Evolutionary conservation across 306 rosid species (phyloP).

Genomic region (peach (Prunus persica)): DNA sequence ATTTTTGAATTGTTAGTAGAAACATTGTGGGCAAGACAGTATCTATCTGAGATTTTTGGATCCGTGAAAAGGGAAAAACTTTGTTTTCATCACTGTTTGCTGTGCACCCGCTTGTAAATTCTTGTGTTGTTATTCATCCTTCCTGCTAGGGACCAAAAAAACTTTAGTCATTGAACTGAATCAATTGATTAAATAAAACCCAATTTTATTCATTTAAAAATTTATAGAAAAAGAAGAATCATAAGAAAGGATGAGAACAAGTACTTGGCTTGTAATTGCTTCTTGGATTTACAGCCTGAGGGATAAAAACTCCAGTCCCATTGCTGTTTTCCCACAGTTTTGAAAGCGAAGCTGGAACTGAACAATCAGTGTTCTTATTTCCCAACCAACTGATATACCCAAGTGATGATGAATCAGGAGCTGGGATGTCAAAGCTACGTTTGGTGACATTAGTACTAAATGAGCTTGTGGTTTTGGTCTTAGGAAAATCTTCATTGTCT

Average conservation of each 20-base stretch:
- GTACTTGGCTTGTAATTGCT: slow-evolving; percentile 41
- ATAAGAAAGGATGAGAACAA: neutral
- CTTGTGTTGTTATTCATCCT: slow-evolving; percentile 29
- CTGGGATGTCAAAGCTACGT: neutral
- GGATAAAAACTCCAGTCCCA: slow-evolving; percentile 84
- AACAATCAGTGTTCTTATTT: slow-evolving; percentile 13
- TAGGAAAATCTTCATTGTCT: slow-evolving; percentile 39
- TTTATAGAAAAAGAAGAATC: neutral
- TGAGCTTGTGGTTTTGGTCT: slow-evolving; percentile 11
- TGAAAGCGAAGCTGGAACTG: slow-evolving; percentile 38
- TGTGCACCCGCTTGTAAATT: slow-evolving; percentile 38
- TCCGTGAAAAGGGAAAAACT: neutral
- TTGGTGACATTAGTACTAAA: neutral
- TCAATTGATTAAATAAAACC: neutral
- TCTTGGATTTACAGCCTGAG: slow-evolving; percentile 32
- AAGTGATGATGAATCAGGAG: neutral
- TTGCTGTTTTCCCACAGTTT: slow-evolving; percentile 51
- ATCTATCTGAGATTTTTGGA: neutral
- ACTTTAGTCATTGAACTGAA: neutral
- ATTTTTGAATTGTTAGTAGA: too few relatives aligned
- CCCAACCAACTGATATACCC: slow-evolving; percentile 34
- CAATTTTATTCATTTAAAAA: too few relatives aligned
- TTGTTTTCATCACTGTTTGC: slow-evolving; percentile 25
- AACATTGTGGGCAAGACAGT: neutral
- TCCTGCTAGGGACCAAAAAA: slow-evolving; percentile 30